phyloP scores from a whole-genome alignment of 2,329 filamentous ascomycete species.

The Colletotrichum navitas region DNA sequence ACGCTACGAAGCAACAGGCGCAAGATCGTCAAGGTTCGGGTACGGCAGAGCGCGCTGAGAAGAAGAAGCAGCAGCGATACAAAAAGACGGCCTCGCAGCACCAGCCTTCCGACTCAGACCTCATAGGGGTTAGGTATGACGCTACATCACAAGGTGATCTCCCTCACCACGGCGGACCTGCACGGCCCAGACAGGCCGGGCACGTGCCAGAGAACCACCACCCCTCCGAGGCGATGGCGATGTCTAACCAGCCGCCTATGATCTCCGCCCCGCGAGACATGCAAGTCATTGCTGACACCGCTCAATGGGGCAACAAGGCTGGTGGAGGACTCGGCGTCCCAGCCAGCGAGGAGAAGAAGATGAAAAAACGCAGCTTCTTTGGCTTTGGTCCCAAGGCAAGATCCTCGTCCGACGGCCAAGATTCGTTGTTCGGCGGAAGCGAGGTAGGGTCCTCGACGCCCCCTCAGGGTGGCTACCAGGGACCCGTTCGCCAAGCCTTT shows the following conservation, averaged over 20 bases:
- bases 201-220: slow-evolving; percentile 52
- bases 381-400: slow-evolving; percentile 74
- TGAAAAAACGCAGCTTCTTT: slow-evolving; percentile 83
- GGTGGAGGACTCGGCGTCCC: slow-evolving; percentile 57
- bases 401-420: slow-evolving; percentile 69
- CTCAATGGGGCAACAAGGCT: slow-evolving; percentile 88
- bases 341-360: slow-evolving; percentile 79
- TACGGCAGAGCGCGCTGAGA: slow-evolving; percentile 42
- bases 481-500: slow-evolving; percentile 79
- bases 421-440: slow-evolving; percentile 64
- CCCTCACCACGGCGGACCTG: slow-evolving; percentile 57
- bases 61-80: slow-evolving; percentile 52
- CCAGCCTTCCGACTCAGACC: slow-evolving; percentile 56
- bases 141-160: slow-evolving; percentile 65
- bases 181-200: slow-evolving; percentile 54
- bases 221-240: slow-evolving; percentile 46
- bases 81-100: slow-evolving; percentile 51
- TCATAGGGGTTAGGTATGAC: slow-evolving; percentile 72
- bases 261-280: slow-evolving; percentile 91
- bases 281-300: slow-evolving; percentile 83
- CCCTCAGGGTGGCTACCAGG: slow-evolving; percentile 58
- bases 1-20: slow-evolving; percentile 47
- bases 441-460: slow-evolving; percentile 60
- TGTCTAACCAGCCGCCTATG: slow-evolving; percentile 58
- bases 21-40: slow-evolving; percentile 58